These are phyloP conservation scores for Pseudonitzschia multiseries DNA, from an alignment of 108 stramenopile species.

Conservation along the genomic window DNA sequence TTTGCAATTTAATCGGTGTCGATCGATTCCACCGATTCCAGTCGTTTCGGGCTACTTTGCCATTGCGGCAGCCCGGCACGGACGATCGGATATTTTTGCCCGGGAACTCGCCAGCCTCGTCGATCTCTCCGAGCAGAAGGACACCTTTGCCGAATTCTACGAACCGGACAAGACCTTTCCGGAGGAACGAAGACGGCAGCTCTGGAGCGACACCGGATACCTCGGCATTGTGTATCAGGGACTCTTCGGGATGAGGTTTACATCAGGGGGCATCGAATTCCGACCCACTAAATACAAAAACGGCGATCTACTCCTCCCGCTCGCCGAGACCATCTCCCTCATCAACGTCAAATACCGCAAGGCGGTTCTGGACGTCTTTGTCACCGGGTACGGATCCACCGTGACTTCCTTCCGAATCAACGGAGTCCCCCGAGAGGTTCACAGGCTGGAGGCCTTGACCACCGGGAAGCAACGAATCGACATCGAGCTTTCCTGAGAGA, in stretches of 20 bases:
- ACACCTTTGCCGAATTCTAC: constrained; percentile 49
- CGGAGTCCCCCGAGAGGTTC: not conserved
- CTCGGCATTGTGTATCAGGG: constrained; percentile 44
- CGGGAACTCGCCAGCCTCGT: constrained; percentile 27
- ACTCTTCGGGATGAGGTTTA: constrained; percentile 36
- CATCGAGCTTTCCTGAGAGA: no score
- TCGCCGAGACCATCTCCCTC: constrained; percentile 12
- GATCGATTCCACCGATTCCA: no score
- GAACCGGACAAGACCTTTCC: constrained; percentile 35
- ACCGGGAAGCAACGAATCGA: constrained; percentile 9
- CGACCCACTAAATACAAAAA: constrained; percentile 12
- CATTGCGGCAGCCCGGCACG: constrained; percentile 35
- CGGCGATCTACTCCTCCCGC: not conserved
- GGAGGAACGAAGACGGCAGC: constrained; percentile 23
- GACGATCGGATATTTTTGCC: constrained; percentile 9
- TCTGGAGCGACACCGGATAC: constrained; percentile 40
- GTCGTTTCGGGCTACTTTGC: constrained; percentile 46
- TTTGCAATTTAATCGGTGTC: no score
- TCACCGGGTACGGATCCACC: constrained; percentile 22
- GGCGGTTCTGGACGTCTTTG: constrained; percentile 24
- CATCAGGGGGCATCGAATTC: constrained; percentile 28
- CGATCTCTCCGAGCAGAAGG: constrained; percentile 17
- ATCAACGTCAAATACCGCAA: constrained; percentile 19
- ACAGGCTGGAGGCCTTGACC: not conserved
- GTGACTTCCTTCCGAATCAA: constrained; percentile 27